phyloP scores from a whole-genome alignment of 805 yeast species.

The Millerozyma miso region DNA sequence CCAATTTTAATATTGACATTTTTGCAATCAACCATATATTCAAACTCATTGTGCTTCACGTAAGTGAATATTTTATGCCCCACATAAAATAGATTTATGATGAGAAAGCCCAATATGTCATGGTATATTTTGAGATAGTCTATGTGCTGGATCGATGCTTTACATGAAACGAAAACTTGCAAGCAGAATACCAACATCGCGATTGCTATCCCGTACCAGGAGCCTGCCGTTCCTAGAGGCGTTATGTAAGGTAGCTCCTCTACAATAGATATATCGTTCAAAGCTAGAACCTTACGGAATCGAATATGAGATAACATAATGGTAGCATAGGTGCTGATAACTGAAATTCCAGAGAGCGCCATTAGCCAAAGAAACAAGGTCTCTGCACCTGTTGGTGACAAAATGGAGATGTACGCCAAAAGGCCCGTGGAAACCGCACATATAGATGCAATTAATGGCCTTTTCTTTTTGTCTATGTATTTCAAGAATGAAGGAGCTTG shows the following conservation, averaged over 20 bases:
- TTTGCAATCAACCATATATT: conserved; percentile 1
- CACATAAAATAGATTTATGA: conserved; percentile 42
- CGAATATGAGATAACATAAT: conserved; percentile 29
- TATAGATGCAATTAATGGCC: conserved; percentile 8
- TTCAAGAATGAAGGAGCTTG: conserved; percentile 15
- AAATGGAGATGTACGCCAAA: conserved; percentile 6
- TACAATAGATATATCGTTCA: conserved; percentile 18
- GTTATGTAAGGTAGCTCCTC: conserved; percentile 31
- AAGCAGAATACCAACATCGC: conserved; percentile 24
- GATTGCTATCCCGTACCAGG: conserved; percentile 28
- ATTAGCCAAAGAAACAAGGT: conserved; percentile 28
- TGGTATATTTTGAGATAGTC: conserved; percentile 46
- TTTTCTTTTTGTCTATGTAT: conserved; percentile 8
- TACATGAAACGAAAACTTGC: conserved; percentile 39
- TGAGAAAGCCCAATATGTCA: conserved; percentile 47
- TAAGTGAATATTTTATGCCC: conserved; percentile 48
- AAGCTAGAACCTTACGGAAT: conserved; percentile 22
- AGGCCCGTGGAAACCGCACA: conserved; percentile 4
- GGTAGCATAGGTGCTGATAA: conserved; percentile 26
- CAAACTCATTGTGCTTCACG: conserved; percentile 1
- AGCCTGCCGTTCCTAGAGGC: conserved; percentile 23
- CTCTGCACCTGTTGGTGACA: conserved; percentile 8
- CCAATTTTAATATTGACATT: conserved; percentile 4
- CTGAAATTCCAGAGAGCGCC: conserved; percentile 26
- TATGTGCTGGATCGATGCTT: conserved; percentile 22